A percentile compares a stretch with the other conserved stretches of the same genome.
Evolutionary conservation across 1,284 basidiomycete species (phyloP).

Genomic region (Rhizoctonia solani): DNA sequence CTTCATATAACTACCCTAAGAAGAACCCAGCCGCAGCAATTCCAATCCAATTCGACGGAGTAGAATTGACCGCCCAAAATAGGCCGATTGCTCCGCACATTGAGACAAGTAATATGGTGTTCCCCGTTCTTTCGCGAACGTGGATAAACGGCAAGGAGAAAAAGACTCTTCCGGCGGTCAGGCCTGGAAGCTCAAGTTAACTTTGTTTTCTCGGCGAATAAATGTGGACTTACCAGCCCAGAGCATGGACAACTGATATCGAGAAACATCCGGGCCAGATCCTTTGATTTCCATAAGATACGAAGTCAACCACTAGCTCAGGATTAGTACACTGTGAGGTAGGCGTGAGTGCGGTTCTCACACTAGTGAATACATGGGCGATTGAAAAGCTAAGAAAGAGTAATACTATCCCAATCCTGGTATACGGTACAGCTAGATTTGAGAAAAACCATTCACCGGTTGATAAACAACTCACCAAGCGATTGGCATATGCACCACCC

Average conservation of each 20-base stretch:
- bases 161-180: conserved; percentile 6
- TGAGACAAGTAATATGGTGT: neutral
- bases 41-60: neutral
- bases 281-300: conserved; percentile 9
- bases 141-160: conserved; percentile 23
- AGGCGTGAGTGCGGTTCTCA: neutral
- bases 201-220: neutral
- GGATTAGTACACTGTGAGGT: neutral
- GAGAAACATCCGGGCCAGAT: conserved; percentile 8
- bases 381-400: conserved; percentile 16
- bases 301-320: conserved; percentile 2
- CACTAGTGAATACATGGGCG: conserved; percentile 4
- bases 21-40: conserved; percentile 11
- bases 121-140: conserved; percentile 15
- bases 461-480: conserved; percentile 2
- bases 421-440: neutral
- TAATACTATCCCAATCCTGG: conserved; percentile 6
- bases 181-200: neutral
- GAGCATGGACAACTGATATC: conserved; percentile 19
- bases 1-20: neutral
- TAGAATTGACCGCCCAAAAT: conserved; percentile 6
- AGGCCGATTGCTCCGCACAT: neutral
- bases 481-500: neutral
- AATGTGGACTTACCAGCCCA: neutral
- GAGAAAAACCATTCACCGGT: neutral